phyloP scores from a whole-genome alignment of 2,329 filamentous ascomycete species.

The Scytalidium lignicola region DNA sequence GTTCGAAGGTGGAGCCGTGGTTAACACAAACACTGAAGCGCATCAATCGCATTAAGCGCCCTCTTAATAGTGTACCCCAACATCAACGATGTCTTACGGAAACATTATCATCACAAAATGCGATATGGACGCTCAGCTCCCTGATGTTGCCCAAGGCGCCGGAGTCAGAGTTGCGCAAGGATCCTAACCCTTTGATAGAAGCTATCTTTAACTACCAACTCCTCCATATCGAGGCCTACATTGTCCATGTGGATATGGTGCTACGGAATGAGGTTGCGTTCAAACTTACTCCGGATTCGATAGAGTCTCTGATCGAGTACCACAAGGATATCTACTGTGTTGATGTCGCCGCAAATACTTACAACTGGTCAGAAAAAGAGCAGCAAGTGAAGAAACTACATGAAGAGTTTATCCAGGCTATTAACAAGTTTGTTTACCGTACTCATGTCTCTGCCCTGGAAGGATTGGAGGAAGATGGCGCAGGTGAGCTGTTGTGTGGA shows the following conservation, averaged over 20 bases:
- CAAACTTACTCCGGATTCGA: slow-evolving; percentile 93
- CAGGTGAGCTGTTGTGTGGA: slow-evolving; percentile 85
- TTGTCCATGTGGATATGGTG: slow-evolving; percentile 99
- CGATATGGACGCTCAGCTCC: slow-evolving; percentile 91
- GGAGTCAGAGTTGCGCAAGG: slow-evolving; percentile 75
- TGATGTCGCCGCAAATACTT: slow-evolving; percentile 82
- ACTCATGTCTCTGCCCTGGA: slow-evolving; percentile 85
- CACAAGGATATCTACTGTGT: slow-evolving; percentile 94
- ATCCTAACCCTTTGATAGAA: slow-evolving; percentile 77
- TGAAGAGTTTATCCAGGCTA: slow-evolving; percentile 90
- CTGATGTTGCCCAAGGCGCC: slow-evolving; percentile 89
- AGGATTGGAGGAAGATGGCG: slow-evolving; percentile 93
- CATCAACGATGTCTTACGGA: slow-evolving; percentile 95
- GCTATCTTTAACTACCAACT: slow-evolving; percentile 90
- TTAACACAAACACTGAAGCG: slow-evolving; percentile 94
- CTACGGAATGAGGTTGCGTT: slow-evolving; percentile 95
- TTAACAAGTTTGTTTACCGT: slow-evolving; percentile 96
- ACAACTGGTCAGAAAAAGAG: slow-evolving; percentile 96
- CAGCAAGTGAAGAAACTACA: slow-evolving; percentile 95
- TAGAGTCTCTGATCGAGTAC: slow-evolving; percentile 88
- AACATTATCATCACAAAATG: slow-evolving; percentile 80
- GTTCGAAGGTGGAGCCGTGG: slow-evolving; percentile 91
- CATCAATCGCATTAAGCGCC: slow-evolving; percentile 93
- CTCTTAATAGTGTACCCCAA: slow-evolving; percentile 93
- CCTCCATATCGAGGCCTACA: slow-evolving; percentile 91